Percentiles rank a stretch among this genome's conserved stretches.
Evolutionary conservation across 371 early-diverging fungal species (phyloP).

Genomic region (Rhizopus arrhizus): DNA sequence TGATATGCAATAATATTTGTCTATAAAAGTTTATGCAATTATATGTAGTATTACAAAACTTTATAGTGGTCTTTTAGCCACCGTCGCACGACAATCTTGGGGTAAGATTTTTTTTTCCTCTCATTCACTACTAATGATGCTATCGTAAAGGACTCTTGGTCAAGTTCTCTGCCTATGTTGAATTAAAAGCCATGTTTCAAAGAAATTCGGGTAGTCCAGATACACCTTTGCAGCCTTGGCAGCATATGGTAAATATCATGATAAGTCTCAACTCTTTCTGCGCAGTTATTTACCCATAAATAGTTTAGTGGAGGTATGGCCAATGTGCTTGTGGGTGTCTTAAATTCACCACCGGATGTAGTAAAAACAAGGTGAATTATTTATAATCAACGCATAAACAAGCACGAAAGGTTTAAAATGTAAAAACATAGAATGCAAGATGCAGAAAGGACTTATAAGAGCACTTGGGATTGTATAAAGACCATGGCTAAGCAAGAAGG

Average conservation of each 20-base stretch:
- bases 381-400: background rate
- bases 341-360: conserved; percentile 56
- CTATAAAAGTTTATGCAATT: background rate
- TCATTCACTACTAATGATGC: background rate
- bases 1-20: background rate
- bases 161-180: conserved; percentile 52
- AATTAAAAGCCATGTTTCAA: conserved; percentile 49
- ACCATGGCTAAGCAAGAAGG: conserved; percentile 50
- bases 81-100: conserved; percentile 54
- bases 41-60: conserved; percentile 42
- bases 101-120: conserved; percentile 22
- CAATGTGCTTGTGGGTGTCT: conserved; percentile 54
- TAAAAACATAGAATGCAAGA: conserved; percentile 51
- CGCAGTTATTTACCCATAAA: background rate
- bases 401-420: too few species aligned
- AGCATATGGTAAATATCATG: conserved; percentile 42
- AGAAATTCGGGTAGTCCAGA: conserved; percentile 29
- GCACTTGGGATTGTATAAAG: conserved; percentile 48
- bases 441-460: conserved; percentile 38
- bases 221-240: conserved; percentile 43
- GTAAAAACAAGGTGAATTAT: conserved; percentile 43
- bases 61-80: conserved; percentile 54
- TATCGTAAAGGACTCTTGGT: conserved; percentile 45
- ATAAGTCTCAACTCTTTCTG: background rate
- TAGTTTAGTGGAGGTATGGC: conserved; percentile 52